Percentiles rank a stretch among this genome's conserved stretches.
Evolutionary conservation across 768 basidiomycete species (phyloP).

Genomic region (Xerocomus brunneocitrinus): DNA sequence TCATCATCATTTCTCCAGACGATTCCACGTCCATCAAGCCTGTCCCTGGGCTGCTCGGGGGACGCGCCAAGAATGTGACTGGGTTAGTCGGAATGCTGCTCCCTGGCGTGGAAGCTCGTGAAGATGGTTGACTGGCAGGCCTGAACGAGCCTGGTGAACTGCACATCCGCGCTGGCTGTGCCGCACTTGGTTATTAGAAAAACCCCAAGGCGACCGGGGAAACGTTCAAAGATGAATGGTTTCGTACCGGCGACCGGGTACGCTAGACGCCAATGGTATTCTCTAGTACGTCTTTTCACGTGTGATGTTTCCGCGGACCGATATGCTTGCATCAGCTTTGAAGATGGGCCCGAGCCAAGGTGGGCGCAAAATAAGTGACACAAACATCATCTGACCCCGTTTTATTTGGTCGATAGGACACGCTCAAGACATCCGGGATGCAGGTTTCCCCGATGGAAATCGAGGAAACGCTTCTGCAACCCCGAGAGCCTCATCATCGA

Average conservation of each 20-base stretch:
- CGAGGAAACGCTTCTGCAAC: constrained; percentile 54
- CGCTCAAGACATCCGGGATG: constrained; percentile 70
- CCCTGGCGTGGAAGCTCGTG: constrained; percentile 61
- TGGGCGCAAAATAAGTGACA: constrained; percentile 19
- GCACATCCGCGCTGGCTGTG: constrained; percentile 49
- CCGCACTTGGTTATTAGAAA: constrained; percentile 68
- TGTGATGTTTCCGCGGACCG: background rate
- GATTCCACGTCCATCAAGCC: constrained; percentile 27
- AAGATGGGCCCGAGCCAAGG: constrained; percentile 64
- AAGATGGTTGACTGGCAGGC: constrained; percentile 52
- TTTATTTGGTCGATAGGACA: constrained; percentile 48
- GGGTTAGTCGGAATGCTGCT: constrained; percentile 55
- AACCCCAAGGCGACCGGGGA: constrained; percentile 36
- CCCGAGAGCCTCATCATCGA: constrained; percentile 62
- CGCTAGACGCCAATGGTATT: constrained; percentile 51
- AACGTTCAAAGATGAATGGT: constrained; percentile 64
- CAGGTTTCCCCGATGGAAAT: constrained; percentile 82
- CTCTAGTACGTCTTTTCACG: constrained; percentile 52
- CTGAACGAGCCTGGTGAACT: constrained; percentile 63
- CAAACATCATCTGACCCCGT: background rate
- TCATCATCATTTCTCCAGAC: constrained; percentile 39
- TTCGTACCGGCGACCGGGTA: constrained; percentile 71
- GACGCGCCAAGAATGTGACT: constrained; percentile 35
- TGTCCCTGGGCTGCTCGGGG: constrained; percentile 40
- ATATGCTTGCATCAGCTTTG: constrained; percentile 43